A percentile compares a stretch with the other conserved stretches of the same genome.
Conservation (phyloP, 2,329 filamentous ascomycete species). For the Aspergillus pseudonomiae region DNA sequence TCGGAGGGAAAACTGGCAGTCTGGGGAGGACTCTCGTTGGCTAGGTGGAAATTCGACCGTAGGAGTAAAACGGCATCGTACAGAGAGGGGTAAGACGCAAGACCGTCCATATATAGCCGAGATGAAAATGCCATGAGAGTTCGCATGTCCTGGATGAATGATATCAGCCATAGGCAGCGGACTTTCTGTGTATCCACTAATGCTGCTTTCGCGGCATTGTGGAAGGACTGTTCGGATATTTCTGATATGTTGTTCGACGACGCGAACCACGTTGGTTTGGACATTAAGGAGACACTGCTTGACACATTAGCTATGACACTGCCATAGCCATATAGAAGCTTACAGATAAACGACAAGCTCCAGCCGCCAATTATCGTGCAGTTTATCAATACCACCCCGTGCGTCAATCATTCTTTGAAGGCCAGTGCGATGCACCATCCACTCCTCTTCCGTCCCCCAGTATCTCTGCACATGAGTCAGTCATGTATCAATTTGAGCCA, state of each 20-base stretch:
- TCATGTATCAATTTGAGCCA: not conserved
- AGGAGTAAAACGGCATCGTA: constrained; percentile 22
- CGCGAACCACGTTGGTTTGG: constrained; percentile 33
- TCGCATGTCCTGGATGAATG: constrained; percentile 34
- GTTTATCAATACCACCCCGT: constrained; percentile 32
- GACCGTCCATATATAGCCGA: constrained; percentile 16
- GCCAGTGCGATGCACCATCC: constrained; percentile 37
- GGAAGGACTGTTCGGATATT: constrained; percentile 16
- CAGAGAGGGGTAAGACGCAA: constrained; percentile 17
- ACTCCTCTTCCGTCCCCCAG: constrained; percentile 37
- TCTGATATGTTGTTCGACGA: constrained; percentile 25
- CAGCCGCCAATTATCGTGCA: constrained; percentile 35
- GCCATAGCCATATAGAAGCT: constrained; percentile 1
- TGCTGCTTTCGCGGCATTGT: not conserved
- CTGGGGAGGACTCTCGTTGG: not conserved
- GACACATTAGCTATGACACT: constrained; percentile 1
- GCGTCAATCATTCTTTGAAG: constrained; percentile 38
- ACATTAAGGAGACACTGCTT: constrained; percentile 31
- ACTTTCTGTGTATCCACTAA: constrained; percentile 28
- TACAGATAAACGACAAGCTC: constrained; percentile 34
- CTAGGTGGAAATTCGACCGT: constrained; percentile 17
- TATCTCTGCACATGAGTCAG: constrained; percentile 26
- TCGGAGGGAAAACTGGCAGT: constrained; percentile 5
- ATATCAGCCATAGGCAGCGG: constrained; percentile 34
- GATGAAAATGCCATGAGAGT: constrained; percentile 26